phyloP scores from a whole-genome alignment of 768 basidiomycete genomes.

The Xerocomellus dryophilus region DNA sequence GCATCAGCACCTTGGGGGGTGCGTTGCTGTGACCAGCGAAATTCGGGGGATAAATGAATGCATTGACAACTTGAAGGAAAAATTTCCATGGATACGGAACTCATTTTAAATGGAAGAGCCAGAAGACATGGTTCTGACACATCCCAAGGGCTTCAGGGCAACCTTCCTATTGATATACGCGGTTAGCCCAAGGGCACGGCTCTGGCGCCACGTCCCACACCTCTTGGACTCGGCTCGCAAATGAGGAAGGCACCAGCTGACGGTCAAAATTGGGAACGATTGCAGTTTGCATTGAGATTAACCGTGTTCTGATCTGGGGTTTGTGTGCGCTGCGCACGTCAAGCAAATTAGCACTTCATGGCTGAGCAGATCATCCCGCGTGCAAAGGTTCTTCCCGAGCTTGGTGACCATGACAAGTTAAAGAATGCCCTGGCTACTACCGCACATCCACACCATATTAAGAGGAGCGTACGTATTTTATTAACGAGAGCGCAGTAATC shows the following conservation, averaged over 20 bases:
- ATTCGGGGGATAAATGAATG: background rate
- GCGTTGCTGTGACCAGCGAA: background rate
- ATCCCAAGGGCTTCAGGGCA: background rate
- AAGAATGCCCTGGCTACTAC: background rate
- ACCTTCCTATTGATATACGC: background rate
- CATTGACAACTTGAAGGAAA: background rate
- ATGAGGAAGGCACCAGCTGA: background rate
- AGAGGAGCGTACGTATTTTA: conserved; percentile 5
- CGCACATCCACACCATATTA: conserved; percentile 3
- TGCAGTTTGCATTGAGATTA: background rate
- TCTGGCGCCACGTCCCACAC: background rate
- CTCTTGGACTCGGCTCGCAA: background rate
- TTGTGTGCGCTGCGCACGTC: background rate
- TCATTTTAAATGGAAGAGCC: background rate
- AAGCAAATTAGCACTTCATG: background rate
- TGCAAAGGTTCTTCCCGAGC: too few relatives aligned
- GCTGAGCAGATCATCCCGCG: background rate
- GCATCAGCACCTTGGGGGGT: too few relatives aligned
- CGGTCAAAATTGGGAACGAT: too few relatives aligned
- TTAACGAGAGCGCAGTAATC: background rate
- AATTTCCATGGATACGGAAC: background rate
- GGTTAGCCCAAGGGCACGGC: background rate
- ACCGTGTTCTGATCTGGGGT: background rate
- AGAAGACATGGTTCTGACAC: background rate
- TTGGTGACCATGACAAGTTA: background rate